A percentile compares a stretch with the other conserved stretches of the same genome.
phyloP scores from a whole-genome alignment of 2,329 filamentous ascomycete species.

The Ilyonectria destructans region DNA sequence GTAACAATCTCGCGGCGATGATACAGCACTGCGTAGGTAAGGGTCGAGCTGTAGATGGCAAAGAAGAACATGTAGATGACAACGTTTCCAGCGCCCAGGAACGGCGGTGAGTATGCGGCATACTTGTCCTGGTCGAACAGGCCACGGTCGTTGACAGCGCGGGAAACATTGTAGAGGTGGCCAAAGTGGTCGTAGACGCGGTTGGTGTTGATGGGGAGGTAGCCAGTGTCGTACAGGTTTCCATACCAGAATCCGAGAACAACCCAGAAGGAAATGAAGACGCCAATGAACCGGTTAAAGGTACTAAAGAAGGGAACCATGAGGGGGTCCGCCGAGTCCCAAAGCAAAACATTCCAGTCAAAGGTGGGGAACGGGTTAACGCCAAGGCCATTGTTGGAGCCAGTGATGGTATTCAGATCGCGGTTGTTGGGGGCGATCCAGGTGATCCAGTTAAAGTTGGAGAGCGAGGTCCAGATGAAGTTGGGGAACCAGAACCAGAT shows the following conservation, averaged over 20 bases:
- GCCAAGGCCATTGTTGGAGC: slow-evolving; percentile 63
- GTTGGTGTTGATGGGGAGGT: slow-evolving; percentile 69
- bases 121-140: slow-evolving; percentile 65
- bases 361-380: slow-evolving; percentile 64
- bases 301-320: slow-evolving; percentile 73
- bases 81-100: slow-evolving; percentile 66
- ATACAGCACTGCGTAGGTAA: slow-evolving; percentile 68
- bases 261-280: slow-evolving; percentile 69
- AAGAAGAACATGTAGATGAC: slow-evolving; percentile 71
- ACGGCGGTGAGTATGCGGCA: slow-evolving; percentile 67
- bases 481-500: slow-evolving; percentile 74
- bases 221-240: slow-evolving; percentile 71
- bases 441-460: slow-evolving; percentile 70
- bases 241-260: slow-evolving; percentile 72
- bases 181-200: slow-evolving; percentile 67
- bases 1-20: slow-evolving; percentile 67
- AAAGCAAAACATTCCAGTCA: slow-evolving; percentile 65
- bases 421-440: slow-evolving; percentile 69
- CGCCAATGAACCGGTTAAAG: slow-evolving; percentile 74
- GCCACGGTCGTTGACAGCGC: slow-evolving; percentile 59
- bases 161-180: slow-evolving; percentile 63
- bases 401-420: slow-evolving; percentile 60
- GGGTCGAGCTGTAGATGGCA: slow-evolving; percentile 67
- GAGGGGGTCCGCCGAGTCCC: slow-evolving; percentile 61
- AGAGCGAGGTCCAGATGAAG: slow-evolving; percentile 68